Evolutionary conservation across 257 asterid species (phyloP).

Genomic region (Coffea canephora): DNA sequence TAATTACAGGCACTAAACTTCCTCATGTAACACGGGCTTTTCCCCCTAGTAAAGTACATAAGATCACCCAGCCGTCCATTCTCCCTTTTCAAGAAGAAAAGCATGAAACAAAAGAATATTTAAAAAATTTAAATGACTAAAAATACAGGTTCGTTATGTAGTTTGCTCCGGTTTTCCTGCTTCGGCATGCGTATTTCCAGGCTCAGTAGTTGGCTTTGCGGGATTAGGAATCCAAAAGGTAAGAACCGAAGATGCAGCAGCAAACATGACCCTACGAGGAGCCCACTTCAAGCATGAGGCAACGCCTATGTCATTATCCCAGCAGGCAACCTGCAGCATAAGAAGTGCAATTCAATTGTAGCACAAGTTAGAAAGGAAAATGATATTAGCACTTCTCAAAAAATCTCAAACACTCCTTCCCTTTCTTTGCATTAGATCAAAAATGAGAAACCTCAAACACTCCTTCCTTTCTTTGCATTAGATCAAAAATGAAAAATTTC

Average conservation of each 20-base stretch:
- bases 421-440: no score
- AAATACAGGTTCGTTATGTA: neutral
- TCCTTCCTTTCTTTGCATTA: no score
- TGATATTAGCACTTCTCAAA: no score
- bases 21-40: no score
- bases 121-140: neutral
- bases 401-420: no score
- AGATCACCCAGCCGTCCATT: no score
- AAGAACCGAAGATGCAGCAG: constrained; percentile 75
- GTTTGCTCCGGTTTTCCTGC: constrained; percentile 21
- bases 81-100: neutral
- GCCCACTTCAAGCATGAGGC: constrained; percentile 89
- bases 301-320: constrained; percentile 80
- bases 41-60: no score
- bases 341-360: neutral
- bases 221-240: constrained; percentile 84
- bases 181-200: constrained; percentile 11
- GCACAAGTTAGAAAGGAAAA: no score
- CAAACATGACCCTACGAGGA: constrained; percentile 84
- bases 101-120: neutral
- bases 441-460: no score
- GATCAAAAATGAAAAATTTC: no score
- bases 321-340: constrained; percentile 51
- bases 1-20: no score
- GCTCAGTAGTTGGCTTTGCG: constrained; percentile 26